phyloP scores from a whole-genome alignment of 257 asterid species.

The Plectranthus barbatus region DNA sequence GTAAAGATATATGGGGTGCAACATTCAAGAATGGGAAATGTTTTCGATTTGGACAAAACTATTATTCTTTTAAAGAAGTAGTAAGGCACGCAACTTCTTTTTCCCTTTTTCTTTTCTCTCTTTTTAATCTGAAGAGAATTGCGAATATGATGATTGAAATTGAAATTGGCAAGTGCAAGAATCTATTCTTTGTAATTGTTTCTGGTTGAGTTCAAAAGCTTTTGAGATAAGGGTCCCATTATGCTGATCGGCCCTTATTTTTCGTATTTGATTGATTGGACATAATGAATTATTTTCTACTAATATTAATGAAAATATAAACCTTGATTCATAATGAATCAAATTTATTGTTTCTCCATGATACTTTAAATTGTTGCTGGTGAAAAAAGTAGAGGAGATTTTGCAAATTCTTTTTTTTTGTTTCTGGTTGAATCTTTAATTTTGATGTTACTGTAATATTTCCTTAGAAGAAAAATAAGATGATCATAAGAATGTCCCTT shows the following conservation, averaged over 20 bases:
- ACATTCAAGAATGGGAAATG: neutral
- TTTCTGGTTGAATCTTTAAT: no score
- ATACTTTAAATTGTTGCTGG: no score
- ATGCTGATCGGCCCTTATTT: neutral
- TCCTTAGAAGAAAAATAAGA: no score
- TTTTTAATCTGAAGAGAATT: neutral
- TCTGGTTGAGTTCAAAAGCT: neutral
- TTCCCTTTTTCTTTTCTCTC: neutral
- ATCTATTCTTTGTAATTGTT: neutral
- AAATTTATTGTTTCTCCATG: no score
- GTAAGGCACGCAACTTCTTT: neutral
- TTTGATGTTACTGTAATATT: no score
- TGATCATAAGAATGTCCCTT: neutral
- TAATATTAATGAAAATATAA: no score
- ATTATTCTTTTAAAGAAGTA: neutral
- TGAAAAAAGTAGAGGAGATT: no score
- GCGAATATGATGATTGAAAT: conserved; percentile 7
- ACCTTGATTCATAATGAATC: no score
- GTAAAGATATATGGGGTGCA: no score
- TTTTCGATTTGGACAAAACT: neutral
- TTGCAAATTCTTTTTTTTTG: no score
- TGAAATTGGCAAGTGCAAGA: neutral
- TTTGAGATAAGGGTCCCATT: conserved; percentile 2
- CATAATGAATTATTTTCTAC: neutral
- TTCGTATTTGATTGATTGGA: neutral